A percentile compares a stretch with the other conserved stretches of the same genome.
These are phyloP conservation scores for Extremus antarcticus DNA, from an alignment of 495 filamentous ascomycete species.

Conservation along the genomic window DNA sequence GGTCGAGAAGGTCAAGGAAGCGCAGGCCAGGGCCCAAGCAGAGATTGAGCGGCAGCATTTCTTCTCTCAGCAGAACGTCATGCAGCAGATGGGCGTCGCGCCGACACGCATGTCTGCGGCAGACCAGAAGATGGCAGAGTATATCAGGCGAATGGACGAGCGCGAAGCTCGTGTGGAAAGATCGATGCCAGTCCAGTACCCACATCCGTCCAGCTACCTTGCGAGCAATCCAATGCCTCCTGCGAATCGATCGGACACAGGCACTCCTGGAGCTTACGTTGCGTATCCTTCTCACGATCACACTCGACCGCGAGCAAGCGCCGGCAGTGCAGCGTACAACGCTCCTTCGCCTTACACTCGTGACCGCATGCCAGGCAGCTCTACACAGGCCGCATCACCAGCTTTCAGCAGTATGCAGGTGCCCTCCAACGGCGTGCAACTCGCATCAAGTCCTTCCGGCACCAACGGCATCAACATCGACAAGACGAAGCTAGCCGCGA, in stretches of 20 bases:
- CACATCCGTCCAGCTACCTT: constrained; percentile 5
- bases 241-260: not conserved
- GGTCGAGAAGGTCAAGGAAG: constrained; percentile 10
- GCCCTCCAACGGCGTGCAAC: not conserved
- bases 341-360: not conserved
- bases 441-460: not conserved
- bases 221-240: constrained; percentile 2
- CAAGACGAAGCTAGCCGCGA: constrained; percentile 1
- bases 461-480: not conserved
- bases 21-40: constrained; percentile 4
- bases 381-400: not conserved
- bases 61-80: constrained; percentile 11
- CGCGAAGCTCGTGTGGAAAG: not conserved
- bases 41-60: constrained; percentile 12
- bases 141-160: not conserved
- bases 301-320: no score
- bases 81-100: constrained; percentile 14
- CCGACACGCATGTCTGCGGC: not conserved
- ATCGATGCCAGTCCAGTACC: constrained; percentile 7
- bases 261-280: not conserved
- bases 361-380: not conserved
- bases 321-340: no score
- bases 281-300: no score
- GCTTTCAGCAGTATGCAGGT: not conserved
- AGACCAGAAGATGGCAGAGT: not conserved